Evolutionary conservation across 176 grass and related monocot species (phyloP).

Genomic region (Dactylis glomerata): DNA sequence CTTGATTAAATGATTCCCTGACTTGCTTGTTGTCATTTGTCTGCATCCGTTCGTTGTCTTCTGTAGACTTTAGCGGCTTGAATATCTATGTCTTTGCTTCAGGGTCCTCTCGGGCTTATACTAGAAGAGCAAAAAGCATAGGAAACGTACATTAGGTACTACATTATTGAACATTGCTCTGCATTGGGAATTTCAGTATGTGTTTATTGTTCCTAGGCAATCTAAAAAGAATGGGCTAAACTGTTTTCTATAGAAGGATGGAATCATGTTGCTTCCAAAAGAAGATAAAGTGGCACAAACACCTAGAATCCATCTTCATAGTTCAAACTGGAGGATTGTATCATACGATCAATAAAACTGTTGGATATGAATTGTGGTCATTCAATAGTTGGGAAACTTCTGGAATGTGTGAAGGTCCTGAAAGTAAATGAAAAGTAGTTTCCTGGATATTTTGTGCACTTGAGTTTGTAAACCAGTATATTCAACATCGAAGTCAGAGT

Average conservation of each 20-base stretch:
- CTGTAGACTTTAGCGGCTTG: not conserved
- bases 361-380: not conserved
- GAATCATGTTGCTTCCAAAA: slow-evolving; percentile 28
- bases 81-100: slow-evolving; percentile 3
- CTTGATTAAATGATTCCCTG: slow-evolving; percentile 7
- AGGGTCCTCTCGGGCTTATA: not conserved
- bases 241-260: slow-evolving; percentile 14
- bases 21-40: slow-evolving; percentile 6
- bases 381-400: not conserved
- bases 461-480: not conserved
- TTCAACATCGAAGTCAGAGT: not conserved
- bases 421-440: not conserved
- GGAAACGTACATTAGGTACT: slow-evolving; percentile 1
- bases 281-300: slow-evolving; percentile 50
- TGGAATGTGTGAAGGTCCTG: slow-evolving; percentile 1
- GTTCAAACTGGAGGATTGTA: slow-evolving; percentile 25
- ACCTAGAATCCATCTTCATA: slow-evolving; percentile 24
- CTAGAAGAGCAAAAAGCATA: slow-evolving; percentile 24
- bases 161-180: slow-evolving; percentile 1
- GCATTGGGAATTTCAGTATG: slow-evolving; percentile 17
- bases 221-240: slow-evolving; percentile 38
- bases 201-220: slow-evolving; percentile 33
- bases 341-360: slow-evolving; percentile 15
- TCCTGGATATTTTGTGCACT: not conserved
- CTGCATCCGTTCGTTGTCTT: slow-evolving; percentile 2